Base-by-base conservation (phyloP, 345 rosid genomes). In the Citrus sinensis region DNA sequence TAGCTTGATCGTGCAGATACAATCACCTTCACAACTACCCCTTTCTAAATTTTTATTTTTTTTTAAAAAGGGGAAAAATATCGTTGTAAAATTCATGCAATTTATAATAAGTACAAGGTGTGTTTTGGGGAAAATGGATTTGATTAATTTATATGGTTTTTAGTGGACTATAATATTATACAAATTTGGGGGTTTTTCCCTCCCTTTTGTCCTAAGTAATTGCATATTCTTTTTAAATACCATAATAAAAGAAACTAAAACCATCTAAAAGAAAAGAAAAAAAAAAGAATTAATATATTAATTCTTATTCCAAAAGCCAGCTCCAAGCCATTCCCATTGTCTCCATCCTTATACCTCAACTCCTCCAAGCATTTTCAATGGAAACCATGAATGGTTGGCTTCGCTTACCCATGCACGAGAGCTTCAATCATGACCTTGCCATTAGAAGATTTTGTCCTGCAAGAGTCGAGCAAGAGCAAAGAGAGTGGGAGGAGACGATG, bases 391-490 rank as follows among this genome's bases (percentile, higher is more conserved):
- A 85, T 67, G 87, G 74, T 8, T 78, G 84, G 66, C 82, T 82
- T 64, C 73, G 81, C 75, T 85, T 78, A 79, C 80, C 91, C 71
- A 17, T 76, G 37, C 49, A 79, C 29, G 89, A 88, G 56, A 75
- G 75, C 80, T 78, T 82, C 76, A 79, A 86, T 84, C 89, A 85
- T 16, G 92, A 91, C 49, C 83, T 83, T 73, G 92, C 94, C 80
- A 85, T 91, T 20, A 62, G 91, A 82, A 85, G 87, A 80, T 91
- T 91, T 63, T 89, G 94, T 65, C 90, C 91, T 8, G 94, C 88
- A 67, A 74, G 94, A 82, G 40, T 84, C 62, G 87, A 87, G 85
- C 86, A 82, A 51, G 90, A 87, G 30, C 86, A 82, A 71, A 82
- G 51, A 49, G 90, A 82, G 9, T 78, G 78, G 87, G 84, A 83